Evolutionary conservation across 1,284 basidiomycete species (phyloP).

Genomic region (Trichosporon sp.): DNA sequence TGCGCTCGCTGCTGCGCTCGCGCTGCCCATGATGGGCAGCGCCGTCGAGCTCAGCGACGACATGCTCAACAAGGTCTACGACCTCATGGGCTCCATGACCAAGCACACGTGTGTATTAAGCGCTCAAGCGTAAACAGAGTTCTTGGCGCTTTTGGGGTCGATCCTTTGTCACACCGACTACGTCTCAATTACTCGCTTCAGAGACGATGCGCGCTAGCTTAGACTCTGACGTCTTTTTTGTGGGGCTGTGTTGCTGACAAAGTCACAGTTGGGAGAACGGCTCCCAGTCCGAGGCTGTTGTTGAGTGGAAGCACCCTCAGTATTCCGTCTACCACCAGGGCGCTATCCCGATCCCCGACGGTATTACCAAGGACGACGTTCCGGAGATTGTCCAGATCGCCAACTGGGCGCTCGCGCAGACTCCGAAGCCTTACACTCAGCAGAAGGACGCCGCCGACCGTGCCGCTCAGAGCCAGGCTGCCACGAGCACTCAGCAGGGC

Average conservation of each 20-base stretch:
- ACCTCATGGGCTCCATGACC: constrained; percentile 40
- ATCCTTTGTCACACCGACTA: background rate
- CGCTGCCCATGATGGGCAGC: constrained; percentile 11
- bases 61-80: constrained; percentile 34
- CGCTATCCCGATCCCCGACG: constrained; percentile 45
- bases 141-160: background rate
- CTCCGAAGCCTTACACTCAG: constrained; percentile 30
- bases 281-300: constrained; percentile 70
- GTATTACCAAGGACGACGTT: constrained; percentile 59
- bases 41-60: constrained; percentile 24
- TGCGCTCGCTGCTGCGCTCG: constrained; percentile 16
- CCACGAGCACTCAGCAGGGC: background rate
- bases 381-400: constrained; percentile 63
- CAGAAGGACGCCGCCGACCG: background rate
- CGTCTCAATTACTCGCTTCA: background rate
- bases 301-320: constrained; percentile 67
- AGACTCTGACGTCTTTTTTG: background rate
- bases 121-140: background rate
- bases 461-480: constrained; percentile 4
- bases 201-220: background rate
- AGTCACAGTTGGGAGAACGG: constrained; percentile 76
- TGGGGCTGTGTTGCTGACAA: constrained; percentile 11
- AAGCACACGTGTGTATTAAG: constrained; percentile 20
- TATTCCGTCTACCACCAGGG: constrained; percentile 63
- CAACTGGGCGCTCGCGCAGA: constrained; percentile 44